A percentile compares a stretch with the other conserved stretches of the same genome.
Evolutionary conservation across 179 eudicot genomes (phyloP).

Genomic region (Silene vulgaris): DNA sequence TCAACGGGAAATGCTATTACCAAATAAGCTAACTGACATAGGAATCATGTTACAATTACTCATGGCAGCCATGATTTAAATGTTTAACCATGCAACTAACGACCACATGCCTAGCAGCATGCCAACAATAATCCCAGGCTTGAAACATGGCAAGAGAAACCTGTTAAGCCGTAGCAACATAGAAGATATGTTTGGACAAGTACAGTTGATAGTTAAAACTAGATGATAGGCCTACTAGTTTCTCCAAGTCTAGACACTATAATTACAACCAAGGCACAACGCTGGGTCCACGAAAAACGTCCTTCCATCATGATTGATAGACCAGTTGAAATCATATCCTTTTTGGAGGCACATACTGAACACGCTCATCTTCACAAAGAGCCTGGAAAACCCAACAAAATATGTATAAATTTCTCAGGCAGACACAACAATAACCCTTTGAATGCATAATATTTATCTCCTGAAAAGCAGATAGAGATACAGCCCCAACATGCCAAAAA

Average conservation of each 20-base stretch:
- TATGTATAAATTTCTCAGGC: not conserved
- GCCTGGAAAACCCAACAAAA: constrained; percentile 32
- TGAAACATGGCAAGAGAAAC: too few species aligned
- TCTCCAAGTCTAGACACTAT: not conserved
- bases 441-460: not conserved
- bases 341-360: constrained; percentile 64
- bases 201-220: too few species aligned
- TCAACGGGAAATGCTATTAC: not conserved
- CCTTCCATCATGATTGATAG: constrained; percentile 12
- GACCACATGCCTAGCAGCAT: not conserved
- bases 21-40: not conserved
- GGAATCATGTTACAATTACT: not conserved
- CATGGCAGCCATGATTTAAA: not conserved
- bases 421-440: not conserved
- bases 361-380: constrained; percentile 62
- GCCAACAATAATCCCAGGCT: not conserved
- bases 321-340: constrained; percentile 30
- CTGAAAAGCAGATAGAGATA: not conserved
- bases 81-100: not conserved
- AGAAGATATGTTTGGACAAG: too few species aligned
- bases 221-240: not conserved
- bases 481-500: not conserved
- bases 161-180: too few species aligned
- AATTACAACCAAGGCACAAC: not conserved
- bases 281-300: not conserved